Base-by-base conservation (phyloP, 495 filamentous ascomycete species). In the Trichocladium uniseriatum region DNA sequence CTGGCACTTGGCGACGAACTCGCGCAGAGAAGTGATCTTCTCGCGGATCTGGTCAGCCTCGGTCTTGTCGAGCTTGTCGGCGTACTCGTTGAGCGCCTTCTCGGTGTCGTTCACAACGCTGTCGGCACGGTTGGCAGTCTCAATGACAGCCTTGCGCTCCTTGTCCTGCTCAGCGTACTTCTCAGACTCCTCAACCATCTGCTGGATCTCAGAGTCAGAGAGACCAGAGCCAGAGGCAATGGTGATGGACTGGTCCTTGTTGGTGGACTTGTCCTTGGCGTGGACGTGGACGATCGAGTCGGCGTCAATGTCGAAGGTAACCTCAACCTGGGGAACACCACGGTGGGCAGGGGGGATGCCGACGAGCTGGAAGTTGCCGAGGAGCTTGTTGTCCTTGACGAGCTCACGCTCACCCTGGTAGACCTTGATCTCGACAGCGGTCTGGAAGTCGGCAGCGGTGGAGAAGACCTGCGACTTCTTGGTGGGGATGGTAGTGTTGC, bases 401-500 rank as follows among this genome's bases (percentile, higher is more conserved):
- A 98, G 87, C 76, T 98, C 92, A 86, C 92, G 92, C 79, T 98
- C 92, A 76, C 92, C 92, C 81, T 98, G 92, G 86, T 82, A 97
- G 48, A 98, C 94, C 84, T 98, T 98, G 80, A 98, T 98, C 79
- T 98, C 92, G 69, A 98, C 92, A 59, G 92, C 92, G 52, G 87
- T 95, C 80, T 98, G 92, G 86, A 94, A 96, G 66, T 98, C 92
- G 60, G 92, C 92, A 45, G 92, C 92, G 40, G 92, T 98, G 45
- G 92, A 96, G 80, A 98, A 98, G 56, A 89, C 79, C 76, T 97
- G 92, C 29, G 90, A 95, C 76, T 98, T 98, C 83, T 97, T 98
- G 72, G 92, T 97, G 45, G 92, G 92, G 69, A 98, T 98, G 57
- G 92, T 98, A 63, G 92, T 98, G 81, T 98, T 98, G 57, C 92